Evolutionary conservation across 2,329 filamentous ascomycete species (phyloP).

Genomic region (Colletotrichum agaves): DNA sequence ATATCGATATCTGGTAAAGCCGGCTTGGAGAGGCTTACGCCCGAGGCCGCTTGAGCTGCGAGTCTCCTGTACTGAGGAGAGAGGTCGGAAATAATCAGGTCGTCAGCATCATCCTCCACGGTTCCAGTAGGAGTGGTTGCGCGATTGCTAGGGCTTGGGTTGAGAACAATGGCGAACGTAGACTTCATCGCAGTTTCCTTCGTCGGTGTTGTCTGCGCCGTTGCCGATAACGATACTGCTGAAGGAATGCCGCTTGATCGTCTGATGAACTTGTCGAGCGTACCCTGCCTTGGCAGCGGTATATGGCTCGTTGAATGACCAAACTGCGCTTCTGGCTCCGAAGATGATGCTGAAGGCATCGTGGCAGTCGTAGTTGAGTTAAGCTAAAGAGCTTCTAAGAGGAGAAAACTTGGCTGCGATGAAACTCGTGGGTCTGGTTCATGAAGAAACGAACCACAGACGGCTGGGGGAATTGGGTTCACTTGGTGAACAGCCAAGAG

Average conservation of each 20-base stretch:
- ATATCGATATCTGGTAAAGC: slow-evolving; percentile 9
- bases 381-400: background rate
- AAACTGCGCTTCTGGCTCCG: background rate
- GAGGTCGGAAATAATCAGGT: slow-evolving; percentile 40
- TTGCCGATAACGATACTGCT: background rate
- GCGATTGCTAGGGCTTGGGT: slow-evolving; percentile 12
- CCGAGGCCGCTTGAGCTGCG: slow-evolving; percentile 22
- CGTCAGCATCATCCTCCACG: slow-evolving; percentile 34
- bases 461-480: background rate
- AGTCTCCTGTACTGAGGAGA: slow-evolving; percentile 35
- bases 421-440: background rate
- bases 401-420: background rate
- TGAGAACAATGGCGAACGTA: slow-evolving; percentile 33
- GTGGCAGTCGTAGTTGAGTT: background rate
- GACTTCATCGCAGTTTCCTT: slow-evolving; percentile 24
- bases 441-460: background rate
- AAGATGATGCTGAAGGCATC: slow-evolving; percentile 15
- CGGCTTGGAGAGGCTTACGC: slow-evolving; percentile 35
- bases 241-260: background rate
- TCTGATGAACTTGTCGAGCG: slow-evolving; percentile 18
- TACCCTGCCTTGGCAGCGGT: slow-evolving; percentile 20
- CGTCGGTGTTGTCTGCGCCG: slow-evolving; percentile 3
- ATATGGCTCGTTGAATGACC: background rate
- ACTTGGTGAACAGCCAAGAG: background rate
- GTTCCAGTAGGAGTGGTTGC: slow-evolving; percentile 10